These are phyloP conservation scores for Leccinum ponderosum DNA, from an alignment of 1,284 basidiomycete genomes.

Conservation along the genomic window DNA sequence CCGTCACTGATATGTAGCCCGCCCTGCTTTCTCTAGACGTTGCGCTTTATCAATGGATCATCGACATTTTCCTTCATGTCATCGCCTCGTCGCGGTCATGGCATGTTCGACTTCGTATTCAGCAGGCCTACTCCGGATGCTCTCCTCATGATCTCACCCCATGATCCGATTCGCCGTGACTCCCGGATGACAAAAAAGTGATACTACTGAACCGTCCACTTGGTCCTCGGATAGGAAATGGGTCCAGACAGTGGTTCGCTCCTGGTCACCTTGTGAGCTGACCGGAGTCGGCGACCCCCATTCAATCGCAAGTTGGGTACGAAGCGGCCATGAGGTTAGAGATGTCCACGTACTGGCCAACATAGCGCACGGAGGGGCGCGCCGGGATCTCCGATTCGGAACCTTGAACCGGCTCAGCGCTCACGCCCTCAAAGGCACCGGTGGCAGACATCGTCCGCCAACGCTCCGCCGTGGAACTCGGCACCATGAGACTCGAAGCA, in stretches of 20 bases:
- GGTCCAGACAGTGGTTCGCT: conserved; percentile 25
- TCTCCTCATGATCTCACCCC: neutral
- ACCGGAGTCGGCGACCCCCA: conserved; percentile 49
- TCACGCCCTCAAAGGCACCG: no score
- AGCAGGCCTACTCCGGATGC: no score
- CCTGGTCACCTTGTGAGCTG: conserved; percentile 25
- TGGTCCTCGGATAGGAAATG: neutral
- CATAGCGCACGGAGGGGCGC: no score
- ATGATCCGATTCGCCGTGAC: neutral
- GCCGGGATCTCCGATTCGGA: no score
- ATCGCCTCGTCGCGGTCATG: neutral
- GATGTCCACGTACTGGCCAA: no score
- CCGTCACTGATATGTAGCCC: conserved; percentile 17
- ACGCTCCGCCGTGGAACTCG: no score
- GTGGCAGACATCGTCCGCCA: no score
- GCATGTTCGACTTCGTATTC: neutral
- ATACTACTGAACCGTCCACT: neutral
- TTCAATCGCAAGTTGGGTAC: conserved; percentile 24
- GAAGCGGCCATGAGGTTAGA: conserved; percentile 26
- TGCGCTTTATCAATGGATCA: conserved; percentile 1
- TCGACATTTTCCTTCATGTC: neutral
- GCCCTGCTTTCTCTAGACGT: neutral
- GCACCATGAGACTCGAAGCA: no score
- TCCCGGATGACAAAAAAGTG: neutral
- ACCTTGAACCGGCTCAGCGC: no score